These are phyloP conservation scores for Quercus cerris DNA, from an alignment of 306 rosid species.

Conservation along the genomic window DNA sequence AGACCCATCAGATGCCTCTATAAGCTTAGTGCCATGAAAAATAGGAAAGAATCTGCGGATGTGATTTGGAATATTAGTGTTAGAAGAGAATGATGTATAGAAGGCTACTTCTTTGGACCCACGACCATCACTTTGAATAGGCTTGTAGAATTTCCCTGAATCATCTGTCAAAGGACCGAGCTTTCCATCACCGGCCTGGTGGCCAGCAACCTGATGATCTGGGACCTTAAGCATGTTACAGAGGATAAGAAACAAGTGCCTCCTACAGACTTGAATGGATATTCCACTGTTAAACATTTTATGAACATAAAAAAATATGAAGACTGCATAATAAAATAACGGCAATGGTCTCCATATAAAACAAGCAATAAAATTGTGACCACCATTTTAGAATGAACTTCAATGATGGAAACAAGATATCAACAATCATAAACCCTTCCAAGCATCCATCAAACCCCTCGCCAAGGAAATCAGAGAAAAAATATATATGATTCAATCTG, in stretches of 20 bases:
- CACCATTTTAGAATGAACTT: neutral
- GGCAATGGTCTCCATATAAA: neutral
- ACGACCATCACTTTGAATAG: conserved; percentile 57
- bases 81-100: conserved; percentile 35
- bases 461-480: no score
- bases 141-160: conserved; percentile 79
- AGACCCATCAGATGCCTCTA: conserved; percentile 73
- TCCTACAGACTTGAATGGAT: neutral
- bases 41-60: conserved; percentile 52
- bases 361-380: neutral
- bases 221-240: conserved; percentile 64
- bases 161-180: conserved; percentile 77
- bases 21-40: conserved; percentile 47
- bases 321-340: neutral
- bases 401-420: neutral
- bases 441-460: no score
- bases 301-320: neutral
- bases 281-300: neutral
- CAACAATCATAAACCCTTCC: neutral
- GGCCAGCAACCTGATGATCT: conserved; percentile 93
- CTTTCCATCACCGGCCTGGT: conserved; percentile 46
- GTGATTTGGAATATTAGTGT: conserved; percentile 28
- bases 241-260: neutral
- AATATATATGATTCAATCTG: neutral
- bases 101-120: conserved; percentile 59